These are phyloP conservation scores for Ananas comosus DNA, from an alignment of 176 grass and related monocot species.

Conservation along the genomic window DNA sequence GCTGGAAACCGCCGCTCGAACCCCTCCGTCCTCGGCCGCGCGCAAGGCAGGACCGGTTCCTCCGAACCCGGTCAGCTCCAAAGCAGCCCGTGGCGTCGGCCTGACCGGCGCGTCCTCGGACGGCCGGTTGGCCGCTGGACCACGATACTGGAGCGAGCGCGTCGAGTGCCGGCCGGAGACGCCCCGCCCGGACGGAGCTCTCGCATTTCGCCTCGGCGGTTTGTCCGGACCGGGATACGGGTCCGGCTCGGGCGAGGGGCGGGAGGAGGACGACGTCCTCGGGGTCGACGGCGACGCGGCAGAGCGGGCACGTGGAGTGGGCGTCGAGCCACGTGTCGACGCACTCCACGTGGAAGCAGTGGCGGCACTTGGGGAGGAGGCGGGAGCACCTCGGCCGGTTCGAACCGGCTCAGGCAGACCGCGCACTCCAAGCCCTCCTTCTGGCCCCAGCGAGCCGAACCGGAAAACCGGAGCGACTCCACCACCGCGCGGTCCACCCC, in stretches of 20 bases:
- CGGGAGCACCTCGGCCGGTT: constrained; percentile 56
- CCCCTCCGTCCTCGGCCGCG: too few relatives aligned
- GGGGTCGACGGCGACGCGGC: constrained; percentile 78
- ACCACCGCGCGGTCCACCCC: constrained; percentile 72
- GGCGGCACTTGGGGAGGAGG: constrained; percentile 80
- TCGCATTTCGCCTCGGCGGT: background rate
- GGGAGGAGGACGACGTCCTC: constrained; percentile 79
- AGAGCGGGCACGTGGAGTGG: constrained; percentile 93
- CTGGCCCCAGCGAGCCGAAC: constrained; percentile 61
- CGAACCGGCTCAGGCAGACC: constrained; percentile 82
- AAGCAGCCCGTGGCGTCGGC: too few relatives aligned
- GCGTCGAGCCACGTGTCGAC: constrained; percentile 97
- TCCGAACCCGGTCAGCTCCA: too few relatives aligned
- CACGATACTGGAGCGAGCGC: too few relatives aligned
- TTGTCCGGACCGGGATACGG: constrained; percentile 1
- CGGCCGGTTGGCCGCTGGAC: too few relatives aligned
- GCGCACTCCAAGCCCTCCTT: constrained; percentile 95
- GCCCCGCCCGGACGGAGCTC: background rate
- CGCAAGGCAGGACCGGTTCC: too few relatives aligned
- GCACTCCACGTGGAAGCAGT: constrained; percentile 93
- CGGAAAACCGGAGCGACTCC: constrained; percentile 80
- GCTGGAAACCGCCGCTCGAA: too few relatives aligned
- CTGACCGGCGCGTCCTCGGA: too few relatives aligned
- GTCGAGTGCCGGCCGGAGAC: too few relatives aligned
- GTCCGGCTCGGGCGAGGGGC: constrained; percentile 12